Percentiles rank a stretch among this genome's conserved stretches.
Evolutionary conservation across 768 basidiomycete species (phyloP).

Genomic region (Termitomyces sp.): DNA sequence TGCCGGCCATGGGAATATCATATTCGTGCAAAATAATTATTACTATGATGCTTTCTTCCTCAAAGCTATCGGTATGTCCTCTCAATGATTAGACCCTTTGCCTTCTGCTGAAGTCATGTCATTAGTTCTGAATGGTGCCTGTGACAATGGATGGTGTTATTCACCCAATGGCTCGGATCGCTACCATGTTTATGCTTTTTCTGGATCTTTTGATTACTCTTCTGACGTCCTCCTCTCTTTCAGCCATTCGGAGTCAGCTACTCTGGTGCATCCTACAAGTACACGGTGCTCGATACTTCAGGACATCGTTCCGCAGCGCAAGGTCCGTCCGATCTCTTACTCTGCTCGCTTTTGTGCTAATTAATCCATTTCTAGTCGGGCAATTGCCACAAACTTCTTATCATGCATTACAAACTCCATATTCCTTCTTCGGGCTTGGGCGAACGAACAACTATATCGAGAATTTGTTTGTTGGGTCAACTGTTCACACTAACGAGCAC

Average conservation of each 20-base stretch:
- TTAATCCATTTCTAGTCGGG: constrained; percentile 47
- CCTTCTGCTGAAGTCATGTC: constrained; percentile 3
- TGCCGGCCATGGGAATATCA: constrained; percentile 52
- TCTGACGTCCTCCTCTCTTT: neutral
- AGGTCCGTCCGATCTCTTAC: constrained; percentile 36
- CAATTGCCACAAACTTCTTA: constrained; percentile 94
- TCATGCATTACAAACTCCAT: constrained; percentile 85
- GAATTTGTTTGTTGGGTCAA: constrained; percentile 94
- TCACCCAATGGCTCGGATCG: constrained; percentile 48
- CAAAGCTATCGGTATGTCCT: constrained; percentile 78
- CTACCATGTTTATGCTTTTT: constrained; percentile 62
- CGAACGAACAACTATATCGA: constrained; percentile 99
- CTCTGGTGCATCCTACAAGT: constrained; percentile 94
- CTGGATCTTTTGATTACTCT: neutral
- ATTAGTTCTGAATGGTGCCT: constrained; percentile 89
- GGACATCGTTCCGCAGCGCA: constrained; percentile 88
- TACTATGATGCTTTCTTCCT: constrained; percentile 99
- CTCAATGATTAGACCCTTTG: neutral
- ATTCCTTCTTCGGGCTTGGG: constrained; percentile 94
- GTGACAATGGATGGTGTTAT: constrained; percentile 75
- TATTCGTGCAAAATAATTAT: constrained; percentile 94
- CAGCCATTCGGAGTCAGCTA: constrained; percentile 94
- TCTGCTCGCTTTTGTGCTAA: neutral
- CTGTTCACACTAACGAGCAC: constrained; percentile 63
- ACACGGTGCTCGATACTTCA: constrained; percentile 89